These are phyloP conservation scores for Nicotiana tomentosiformis DNA, from an alignment of 257 asterid genomes.

Conservation along the genomic window DNA sequence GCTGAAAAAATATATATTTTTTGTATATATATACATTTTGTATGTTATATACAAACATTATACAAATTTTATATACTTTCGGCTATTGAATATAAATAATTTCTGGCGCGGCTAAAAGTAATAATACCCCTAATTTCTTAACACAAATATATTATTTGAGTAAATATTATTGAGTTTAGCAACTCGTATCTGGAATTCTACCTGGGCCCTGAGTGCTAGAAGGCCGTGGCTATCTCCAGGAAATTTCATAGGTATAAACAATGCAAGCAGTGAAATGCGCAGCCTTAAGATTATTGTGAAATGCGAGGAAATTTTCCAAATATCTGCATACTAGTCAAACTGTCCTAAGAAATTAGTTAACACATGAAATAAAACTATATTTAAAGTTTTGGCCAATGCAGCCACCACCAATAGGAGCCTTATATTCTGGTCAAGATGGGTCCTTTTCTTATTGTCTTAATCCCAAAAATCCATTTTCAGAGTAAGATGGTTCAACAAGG, in stretches of 20 bases:
- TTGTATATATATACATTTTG: too few species aligned
- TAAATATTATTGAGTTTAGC: too few species aligned
- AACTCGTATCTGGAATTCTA: too few species aligned
- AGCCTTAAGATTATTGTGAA: neutral
- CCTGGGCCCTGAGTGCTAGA: too few species aligned
- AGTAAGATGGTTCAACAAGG: constrained; percentile 15
- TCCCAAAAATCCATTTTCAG: neutral
- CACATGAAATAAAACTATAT: neutral
- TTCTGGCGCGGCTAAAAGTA: too few species aligned
- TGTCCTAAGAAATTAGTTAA: neutral
- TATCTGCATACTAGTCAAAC: neutral
- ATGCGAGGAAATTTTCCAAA: neutral
- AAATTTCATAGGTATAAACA: neutral
- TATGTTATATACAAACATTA: too few species aligned
- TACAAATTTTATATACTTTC: too few species aligned
- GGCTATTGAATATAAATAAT: too few species aligned
- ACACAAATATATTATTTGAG: too few species aligned
- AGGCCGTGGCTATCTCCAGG: neutral
- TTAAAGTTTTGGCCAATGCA: neutral
- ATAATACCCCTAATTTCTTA: too few species aligned
- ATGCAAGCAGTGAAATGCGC: neutral
- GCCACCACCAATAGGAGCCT: neutral
- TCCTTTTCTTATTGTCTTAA: neutral
- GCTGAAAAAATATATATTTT: too few species aligned
- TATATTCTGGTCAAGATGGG: neutral